phyloP scores from a whole-genome alignment of 164 flowering plant species.

The Magnolia sinica region DNA sequence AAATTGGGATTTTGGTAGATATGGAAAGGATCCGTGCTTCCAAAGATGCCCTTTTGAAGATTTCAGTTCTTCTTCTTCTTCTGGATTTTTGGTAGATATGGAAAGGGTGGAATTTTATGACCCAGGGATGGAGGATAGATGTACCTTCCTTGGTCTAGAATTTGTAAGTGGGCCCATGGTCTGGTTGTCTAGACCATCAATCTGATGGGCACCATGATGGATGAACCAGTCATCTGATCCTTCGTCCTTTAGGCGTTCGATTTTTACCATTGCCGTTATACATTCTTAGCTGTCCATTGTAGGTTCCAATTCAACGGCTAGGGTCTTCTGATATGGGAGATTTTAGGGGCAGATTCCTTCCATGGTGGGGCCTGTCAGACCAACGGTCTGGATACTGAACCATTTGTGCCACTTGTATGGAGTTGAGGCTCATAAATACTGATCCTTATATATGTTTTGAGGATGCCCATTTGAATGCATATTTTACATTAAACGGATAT shows the following conservation, averaged over 20 bases:
- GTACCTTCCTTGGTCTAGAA: too few species aligned
- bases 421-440: too few species aligned
- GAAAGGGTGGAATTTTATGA: too few species aligned
- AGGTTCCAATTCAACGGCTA: not conserved
- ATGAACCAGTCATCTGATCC: not conserved
- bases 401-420: too few species aligned
- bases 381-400: not conserved
- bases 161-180: not conserved
- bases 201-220: not conserved
- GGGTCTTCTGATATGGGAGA: not conserved
- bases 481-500: too few species aligned
- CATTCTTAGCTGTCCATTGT: not conserved
- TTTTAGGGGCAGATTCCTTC: not conserved
- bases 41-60: not conserved
- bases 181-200: too few species aligned
- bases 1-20: not conserved
- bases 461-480: too few species aligned
- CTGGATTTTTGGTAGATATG: too few species aligned
- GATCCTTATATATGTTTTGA: too few species aligned
- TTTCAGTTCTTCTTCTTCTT: not conserved
- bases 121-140: too few species aligned
- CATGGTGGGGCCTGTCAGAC: not conserved
- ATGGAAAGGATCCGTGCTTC: not conserved
- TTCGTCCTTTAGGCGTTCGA: not conserved
- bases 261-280: not conserved